Evolutionary conservation across 1,284 basidiomycete genomes (phyloP), one percentile per base, ranked within the genome.

Genomic region (Ceratobasidium sp.): DNA sequence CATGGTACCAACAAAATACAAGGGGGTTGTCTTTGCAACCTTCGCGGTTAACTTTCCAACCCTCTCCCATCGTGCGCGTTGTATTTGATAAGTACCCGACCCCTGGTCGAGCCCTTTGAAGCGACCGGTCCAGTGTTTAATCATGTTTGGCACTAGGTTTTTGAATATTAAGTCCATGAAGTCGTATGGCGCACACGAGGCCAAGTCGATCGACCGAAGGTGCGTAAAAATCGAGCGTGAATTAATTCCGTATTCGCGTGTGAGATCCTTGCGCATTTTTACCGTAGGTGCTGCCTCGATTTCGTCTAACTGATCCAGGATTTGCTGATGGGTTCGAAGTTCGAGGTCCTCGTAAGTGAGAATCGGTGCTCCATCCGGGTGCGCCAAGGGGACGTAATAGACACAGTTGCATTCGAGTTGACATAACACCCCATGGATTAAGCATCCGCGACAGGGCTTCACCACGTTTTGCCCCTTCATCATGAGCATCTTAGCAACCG

Each of bases 121-220:
- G 58, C 73, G 56, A 0, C 78, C 76, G 1, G 72, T 78, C 78
- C 77, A 79, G 1, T 76, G 71, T 2, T 71, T 25, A 0, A 78
- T 25, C 53, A 70, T 56, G 21, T 56, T 56, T 8, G 49, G 54
- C 4, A 58, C 50, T 2, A 66, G 36, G 47, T 70, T 70, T 27
- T 70, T 46, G 0, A 74, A 67, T 0, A 78, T 53, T 0, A 79
- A 67, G 46, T 79, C 78, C 72, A 79, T 77, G 56, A 73, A 77
- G 7, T 79, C 77, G 74, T 74, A 77, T 0, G 77, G 76, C 2
- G 64, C 41, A 29, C 33, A 68, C 36, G 11, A 21, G 2, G 30
- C 25, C 2, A 70, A 47, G 42, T 68, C 62, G 27, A 66, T 19
- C 0, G 79, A 82, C 0, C 72, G 58, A 1, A 83, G 57, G 42